phyloP scores from a whole-genome alignment of 1,139 yeast genomes.

The Saccharomyces hybrid region DNA sequence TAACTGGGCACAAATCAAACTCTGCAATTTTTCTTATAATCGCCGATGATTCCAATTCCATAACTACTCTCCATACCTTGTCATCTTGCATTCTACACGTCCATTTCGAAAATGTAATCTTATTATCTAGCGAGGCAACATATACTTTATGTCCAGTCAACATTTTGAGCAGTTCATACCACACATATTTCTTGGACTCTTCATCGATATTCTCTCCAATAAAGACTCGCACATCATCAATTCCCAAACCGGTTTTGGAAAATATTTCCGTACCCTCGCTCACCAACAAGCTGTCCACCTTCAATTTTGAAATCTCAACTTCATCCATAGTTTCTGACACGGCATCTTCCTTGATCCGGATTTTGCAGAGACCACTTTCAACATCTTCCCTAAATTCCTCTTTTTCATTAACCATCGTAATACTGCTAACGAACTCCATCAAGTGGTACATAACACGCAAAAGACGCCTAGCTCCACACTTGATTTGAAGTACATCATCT shows the following conservation, averaged over 20 bases:
- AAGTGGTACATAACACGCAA: not conserved
- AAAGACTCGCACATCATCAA: conserved; percentile 10
- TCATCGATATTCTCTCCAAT: conserved; percentile 4
- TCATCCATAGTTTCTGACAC: conserved; percentile 1
- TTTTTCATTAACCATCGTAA: conserved; percentile 4
- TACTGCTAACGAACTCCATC: conserved; percentile 15
- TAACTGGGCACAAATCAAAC: conserved; percentile 8
- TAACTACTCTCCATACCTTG: conserved; percentile 13
- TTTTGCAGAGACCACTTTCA: conserved; percentile 11
- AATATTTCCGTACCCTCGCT: conserved; percentile 23
- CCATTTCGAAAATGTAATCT: conserved; percentile 13
- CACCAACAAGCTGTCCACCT: conserved; percentile 4
- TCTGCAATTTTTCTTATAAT: conserved; percentile 20
- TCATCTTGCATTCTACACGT: conserved; percentile 10
- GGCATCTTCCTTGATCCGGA: not conserved
- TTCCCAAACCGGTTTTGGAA: not conserved
- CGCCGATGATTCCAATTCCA: conserved; percentile 16
- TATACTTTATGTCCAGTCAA: conserved; percentile 15
- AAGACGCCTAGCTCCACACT: not conserved
- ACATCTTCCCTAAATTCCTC: conserved; percentile 4
- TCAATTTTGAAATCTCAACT: not conserved
- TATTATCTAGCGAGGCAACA: conserved; percentile 5
- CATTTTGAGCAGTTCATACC: conserved; percentile 21
- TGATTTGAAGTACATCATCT: not conserved
- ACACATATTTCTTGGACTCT: conserved; percentile 7